phyloP scores from a whole-genome alignment of 2,329 filamentous ascomycete genomes.

The Fusarium miscanthi region DNA sequence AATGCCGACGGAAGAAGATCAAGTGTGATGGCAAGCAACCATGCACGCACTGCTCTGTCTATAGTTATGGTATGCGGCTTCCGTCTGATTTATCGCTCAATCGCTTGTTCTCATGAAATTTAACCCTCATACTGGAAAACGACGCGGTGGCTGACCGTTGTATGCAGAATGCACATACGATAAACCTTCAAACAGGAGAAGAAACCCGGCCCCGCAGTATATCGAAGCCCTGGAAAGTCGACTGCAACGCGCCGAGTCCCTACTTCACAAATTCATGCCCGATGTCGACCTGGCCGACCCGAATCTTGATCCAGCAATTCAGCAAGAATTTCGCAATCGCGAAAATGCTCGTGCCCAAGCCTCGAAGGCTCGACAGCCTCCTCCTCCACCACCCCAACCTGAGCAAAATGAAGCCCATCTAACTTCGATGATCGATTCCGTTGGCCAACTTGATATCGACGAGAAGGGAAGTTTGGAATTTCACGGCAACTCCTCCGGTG shows the following conservation, averaged over 20 bases:
- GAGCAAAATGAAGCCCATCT: constrained; percentile 76
- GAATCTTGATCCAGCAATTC: constrained; percentile 79
- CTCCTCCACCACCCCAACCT: constrained; percentile 41
- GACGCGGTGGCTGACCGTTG: constrained; percentile 30
- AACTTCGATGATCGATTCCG: constrained; percentile 94
- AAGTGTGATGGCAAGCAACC: constrained; percentile 89
- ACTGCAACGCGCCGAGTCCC: constrained; percentile 82
- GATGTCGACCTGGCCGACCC: constrained; percentile 88
- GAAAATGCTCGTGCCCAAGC: constrained; percentile 62
- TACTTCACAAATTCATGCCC: constrained; percentile 83
- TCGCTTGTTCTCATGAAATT: neutral
- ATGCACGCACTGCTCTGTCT: constrained; percentile 96
- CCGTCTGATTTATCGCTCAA: constrained; percentile 6
- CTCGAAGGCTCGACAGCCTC: constrained; percentile 51
- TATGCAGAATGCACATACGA: constrained; percentile 89
- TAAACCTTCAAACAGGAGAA: constrained; percentile 89
- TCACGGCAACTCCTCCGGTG: constrained; percentile 90
- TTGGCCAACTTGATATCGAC: constrained; percentile 90
- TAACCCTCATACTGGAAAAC: neutral
- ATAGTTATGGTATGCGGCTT: constrained; percentile 84
- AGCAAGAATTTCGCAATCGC: constrained; percentile 73
- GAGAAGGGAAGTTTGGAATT: constrained; percentile 95
- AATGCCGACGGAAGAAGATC: constrained; percentile 87
- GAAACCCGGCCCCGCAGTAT: constrained; percentile 92
- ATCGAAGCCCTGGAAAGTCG: constrained; percentile 88